These are phyloP conservation scores for Penicillium pulvis DNA, from an alignment of 495 filamentous ascomycete genomes.

Conservation along the genomic window DNA sequence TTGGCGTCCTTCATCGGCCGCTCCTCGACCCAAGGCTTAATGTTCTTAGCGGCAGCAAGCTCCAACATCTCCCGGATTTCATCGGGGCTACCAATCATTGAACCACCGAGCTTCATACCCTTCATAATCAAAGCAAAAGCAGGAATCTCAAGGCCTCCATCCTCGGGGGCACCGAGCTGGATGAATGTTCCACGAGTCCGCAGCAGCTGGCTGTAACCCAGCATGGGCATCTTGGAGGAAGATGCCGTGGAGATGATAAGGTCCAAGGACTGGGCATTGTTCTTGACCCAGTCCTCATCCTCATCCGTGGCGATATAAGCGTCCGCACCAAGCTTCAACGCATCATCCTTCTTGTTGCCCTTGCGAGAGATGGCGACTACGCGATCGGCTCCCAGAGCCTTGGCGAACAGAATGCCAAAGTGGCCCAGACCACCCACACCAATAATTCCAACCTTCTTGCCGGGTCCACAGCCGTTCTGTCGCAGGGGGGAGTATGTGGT, in stretches of 20 bases:
- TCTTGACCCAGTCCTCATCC: constrained; percentile 69
- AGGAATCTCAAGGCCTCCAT: constrained; percentile 60
- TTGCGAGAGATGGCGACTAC: constrained; percentile 82
- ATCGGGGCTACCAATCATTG: constrained; percentile 65
- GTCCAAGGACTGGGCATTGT: constrained; percentile 66
- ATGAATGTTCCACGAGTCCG: constrained; percentile 71
- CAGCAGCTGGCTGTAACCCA: constrained; percentile 68
- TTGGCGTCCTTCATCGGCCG: constrained; percentile 76
- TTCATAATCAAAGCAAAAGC: constrained; percentile 63
- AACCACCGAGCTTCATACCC: constrained; percentile 69
- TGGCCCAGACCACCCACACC: constrained; percentile 84
- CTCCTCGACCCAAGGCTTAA: constrained; percentile 73
- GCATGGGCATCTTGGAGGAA: constrained; percentile 72
- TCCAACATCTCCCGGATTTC: constrained; percentile 83
- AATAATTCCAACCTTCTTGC: constrained; percentile 80
- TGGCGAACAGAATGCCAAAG: constrained; percentile 61
- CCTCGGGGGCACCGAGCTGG: constrained; percentile 75
- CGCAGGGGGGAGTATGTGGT: constrained; percentile 76
- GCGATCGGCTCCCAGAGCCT: constrained; percentile 72
- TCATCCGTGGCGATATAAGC: constrained; percentile 82
- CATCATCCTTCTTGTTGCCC: constrained; percentile 68
- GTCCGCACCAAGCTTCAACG: constrained; percentile 59
- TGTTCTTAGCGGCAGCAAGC: constrained; percentile 67
- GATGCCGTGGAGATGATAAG: constrained; percentile 81
- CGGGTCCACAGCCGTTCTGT: constrained; percentile 73